Evolutionary conservation across 805 yeast genomes (phyloP), one percentile per base, ranked within the genome.

Genomic region (Ogataea methanolica): DNA sequence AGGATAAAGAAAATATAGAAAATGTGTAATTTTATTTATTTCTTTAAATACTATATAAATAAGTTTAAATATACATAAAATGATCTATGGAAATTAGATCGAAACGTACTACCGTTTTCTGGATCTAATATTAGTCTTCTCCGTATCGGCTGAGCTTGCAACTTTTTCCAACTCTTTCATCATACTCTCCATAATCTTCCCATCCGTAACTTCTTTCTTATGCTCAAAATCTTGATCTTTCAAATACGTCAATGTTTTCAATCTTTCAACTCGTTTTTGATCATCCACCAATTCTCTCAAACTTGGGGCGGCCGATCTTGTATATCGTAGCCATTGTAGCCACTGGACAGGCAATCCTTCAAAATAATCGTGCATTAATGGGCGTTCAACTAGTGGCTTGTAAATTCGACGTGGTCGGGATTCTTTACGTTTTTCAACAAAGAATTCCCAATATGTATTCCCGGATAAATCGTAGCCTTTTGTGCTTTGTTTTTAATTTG

Each of bases 391-490:
- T 37, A 66, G 61, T 12, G 88, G 87, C 47, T 83, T 81, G 46
- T 83, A 74, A 45, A 84, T 79, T 40, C 96, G 65, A 42, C 96
- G 68, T 49, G 83, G 71, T 48, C 82, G 64, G 23, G 65, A 68
- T 15, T 47, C 43, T 14, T 29, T 21, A 11, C 61, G 59, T 56
- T 75, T 73, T 50, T 79, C 81, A 23, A 77, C 69, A 44, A 74
- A 72, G 64, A 84, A 82, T 62, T 88, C 96, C 96, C 96, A 88
- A 67, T 83, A 88, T 2, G 92, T 81, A 62, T 88, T 88, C 2
- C 94, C 96, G 36, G 80, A 81, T n/a, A 88, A 70, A 59, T 88
- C 96, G 59, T 85, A 87, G 2, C 89, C 87, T 36, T 15, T 26
- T 19, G 21, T 19, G 21, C 4, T 2, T 26, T 26, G 4, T 23